Base-by-base conservation (phyloP, 2,329 filamentous ascomycete species). In the Penicillium polonicum region DNA sequence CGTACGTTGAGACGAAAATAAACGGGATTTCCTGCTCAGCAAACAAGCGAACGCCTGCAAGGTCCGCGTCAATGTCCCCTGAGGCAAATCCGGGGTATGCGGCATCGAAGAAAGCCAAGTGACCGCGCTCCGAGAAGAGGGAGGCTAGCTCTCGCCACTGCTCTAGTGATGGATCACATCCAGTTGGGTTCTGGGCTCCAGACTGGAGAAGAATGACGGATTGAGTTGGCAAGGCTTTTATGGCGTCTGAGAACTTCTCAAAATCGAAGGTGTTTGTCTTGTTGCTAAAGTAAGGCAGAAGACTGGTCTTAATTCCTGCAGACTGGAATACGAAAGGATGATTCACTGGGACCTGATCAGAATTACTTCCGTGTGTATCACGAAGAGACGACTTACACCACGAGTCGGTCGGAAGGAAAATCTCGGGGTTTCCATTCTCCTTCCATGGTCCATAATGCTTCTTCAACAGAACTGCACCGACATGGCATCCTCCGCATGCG, bases 71-170 rank as follows among this genome's bases (percentile, higher is more conserved):
- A 12, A 59, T 60, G 15, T 62, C 58, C 12, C 60, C 60, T 0
- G 60, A 62, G n/a, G 59, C 58, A 44, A 62, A 61, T 0, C 60
- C 60, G 2, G 59, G 59, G 23, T 62, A 62, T 1, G 60, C 58
- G 23, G 60, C 59, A 41, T 62, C 60, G 29, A 62, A 59, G 41
- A 62, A 62, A 21, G 60, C 60, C 23, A 61, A 39, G 23, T 62
- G 60, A 21, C 60, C 55, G 7, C 52, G 42, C 23, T 46, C n/a
- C 2, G 23, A 41, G 41, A 62, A 62, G 7, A 61, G 57, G 3
- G 48, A 41, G 3, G 59, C 56, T 5, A 62, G 38, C 15, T 52
- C 50, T 35, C 10, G 36, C 60, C 60, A 62, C 17, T 62, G 60
- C 3, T 59, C 52, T 8, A n/a, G 52, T 3, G 60, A 49, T 5